Conservation (phyloP, 1,284 basidiomycete species). For the Sanghuangporus baumii region DNA sequence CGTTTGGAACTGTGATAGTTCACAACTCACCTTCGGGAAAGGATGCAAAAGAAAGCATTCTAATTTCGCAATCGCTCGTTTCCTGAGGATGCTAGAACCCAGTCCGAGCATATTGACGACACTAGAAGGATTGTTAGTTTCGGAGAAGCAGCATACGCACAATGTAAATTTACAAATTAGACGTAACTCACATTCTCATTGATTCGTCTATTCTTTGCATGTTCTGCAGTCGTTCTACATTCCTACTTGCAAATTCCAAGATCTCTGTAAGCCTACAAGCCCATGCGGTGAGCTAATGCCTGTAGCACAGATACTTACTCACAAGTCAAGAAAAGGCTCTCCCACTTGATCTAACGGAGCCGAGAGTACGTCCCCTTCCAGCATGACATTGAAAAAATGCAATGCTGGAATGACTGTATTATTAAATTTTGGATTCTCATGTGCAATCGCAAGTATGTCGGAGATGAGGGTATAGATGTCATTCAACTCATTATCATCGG, state of each 20-base stretch:
- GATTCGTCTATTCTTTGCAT: slow-evolving; percentile 70
- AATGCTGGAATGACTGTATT: slow-evolving; percentile 71
- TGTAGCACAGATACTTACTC: slow-evolving; percentile 20
- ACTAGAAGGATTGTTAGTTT: slow-evolving; percentile 31
- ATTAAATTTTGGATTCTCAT: slow-evolving; percentile 56
- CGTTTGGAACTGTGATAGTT: neutral
- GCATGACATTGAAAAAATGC: slow-evolving; percentile 66
- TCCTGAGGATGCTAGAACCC: slow-evolving; percentile 33
- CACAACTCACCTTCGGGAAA: slow-evolving; percentile 63
- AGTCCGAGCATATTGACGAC: slow-evolving; percentile 58
- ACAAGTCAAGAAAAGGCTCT: slow-evolving; percentile 39
- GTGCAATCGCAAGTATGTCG: slow-evolving; percentile 51
- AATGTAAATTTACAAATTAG: slow-evolving; percentile 11
- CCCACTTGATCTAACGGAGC: slow-evolving; percentile 42
- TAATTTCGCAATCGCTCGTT: slow-evolving; percentile 43
- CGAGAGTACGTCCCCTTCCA: slow-evolving; percentile 58
- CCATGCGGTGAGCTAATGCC: slow-evolving; percentile 2
- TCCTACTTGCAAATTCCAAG: slow-evolving; percentile 50
- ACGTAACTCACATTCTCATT: slow-evolving; percentile 68
- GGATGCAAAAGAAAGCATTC: slow-evolving; percentile 64
- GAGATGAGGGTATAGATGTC: slow-evolving; percentile 43
- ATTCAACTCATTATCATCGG: slow-evolving; percentile 26
- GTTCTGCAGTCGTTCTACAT: slow-evolving; percentile 67
- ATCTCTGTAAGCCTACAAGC: slow-evolving; percentile 35
- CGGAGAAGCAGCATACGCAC: neutral